Evolutionary conservation across 768 basidiomycete species (phyloP), one percentile per base, ranked within the genome.

Genomic region (Psilocybe azurescens): DNA sequence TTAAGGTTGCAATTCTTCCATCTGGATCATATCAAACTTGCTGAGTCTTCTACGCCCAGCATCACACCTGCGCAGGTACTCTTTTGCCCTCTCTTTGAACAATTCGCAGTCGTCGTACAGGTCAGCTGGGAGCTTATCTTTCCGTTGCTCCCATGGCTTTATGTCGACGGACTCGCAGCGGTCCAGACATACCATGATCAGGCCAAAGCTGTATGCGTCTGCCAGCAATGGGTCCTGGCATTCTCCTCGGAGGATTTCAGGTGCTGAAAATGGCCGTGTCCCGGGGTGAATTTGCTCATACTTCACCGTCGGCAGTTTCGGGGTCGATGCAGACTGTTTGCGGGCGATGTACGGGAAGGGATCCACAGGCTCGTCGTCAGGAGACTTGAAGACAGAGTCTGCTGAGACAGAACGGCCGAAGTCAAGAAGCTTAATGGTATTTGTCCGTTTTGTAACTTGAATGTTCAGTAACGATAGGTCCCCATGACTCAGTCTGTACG

Each of bases 121-220:
- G 62, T 85, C 85, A n/a, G 77, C 77, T 0, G 92, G 92, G 1
- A 90, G 74, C 56, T 85, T 64, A 70, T 93, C 92, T 72, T 88
- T 88, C 71, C 89, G 78, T 76, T 94, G 93, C 18, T 91, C 89
- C 88, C 87, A 90, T 32, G 90, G 90, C 67, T 91, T 90, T 62
- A 91, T 82, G 74, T 93, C 92, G 57, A 94, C 87, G 48, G 81
- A 76, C 67, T 87, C 85, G 67, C 90, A 89, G 30, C 87, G 82
- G 71, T 93, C 92, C 54, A 94, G 74, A 70, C 91, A 90, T 9
- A 93, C 84, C 50, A 94, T 79, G 65, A 93, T 82, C 86, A 94
- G 90, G 63, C 93, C 92, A 70, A 94, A 93, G 71, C 89, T 89
- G 72, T 94, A 94, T 53, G 92, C 92, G 71, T 94, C 92, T 8